These are phyloP conservation scores for Ustilago shanxiensis DNA, from an alignment of 1,284 basidiomycete genomes.

Conservation along the genomic window DNA sequence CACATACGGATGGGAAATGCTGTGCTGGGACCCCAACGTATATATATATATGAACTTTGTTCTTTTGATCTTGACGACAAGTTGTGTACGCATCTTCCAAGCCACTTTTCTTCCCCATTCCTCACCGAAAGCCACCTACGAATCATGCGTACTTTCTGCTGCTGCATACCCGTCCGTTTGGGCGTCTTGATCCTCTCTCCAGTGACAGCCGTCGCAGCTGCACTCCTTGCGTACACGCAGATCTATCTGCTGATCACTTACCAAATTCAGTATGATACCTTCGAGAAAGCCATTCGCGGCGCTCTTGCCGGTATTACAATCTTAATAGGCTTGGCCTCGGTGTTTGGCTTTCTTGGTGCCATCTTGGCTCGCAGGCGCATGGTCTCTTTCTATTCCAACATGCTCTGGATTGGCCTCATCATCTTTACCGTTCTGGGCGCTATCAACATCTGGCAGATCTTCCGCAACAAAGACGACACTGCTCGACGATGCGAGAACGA, in stretches of 20 bases:
- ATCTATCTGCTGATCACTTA: constrained; percentile 31
- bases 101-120: too few relatives aligned
- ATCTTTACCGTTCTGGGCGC: constrained; percentile 25
- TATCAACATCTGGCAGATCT: constrained; percentile 34
- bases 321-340: constrained; percentile 21
- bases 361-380: constrained; percentile 13
- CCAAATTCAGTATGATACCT: constrained; percentile 13
- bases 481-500: constrained; percentile 10
- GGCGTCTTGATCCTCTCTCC: constrained; percentile 33
- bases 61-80: too few relatives aligned
- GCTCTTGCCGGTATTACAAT: constrained; percentile 35
- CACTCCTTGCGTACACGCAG: constrained; percentile 26
- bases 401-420: constrained; percentile 29
- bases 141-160: constrained; percentile 37
- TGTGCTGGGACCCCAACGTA: too few relatives aligned
- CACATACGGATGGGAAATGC: too few relatives aligned
- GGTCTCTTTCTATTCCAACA: constrained; percentile 38
- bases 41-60: too few relatives aligned
- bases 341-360: constrained; percentile 33
- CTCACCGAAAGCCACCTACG: neutral
- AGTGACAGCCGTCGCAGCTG: constrained; percentile 11
- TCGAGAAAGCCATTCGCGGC: constrained; percentile 26
- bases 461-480: constrained; percentile 12
- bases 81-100: too few relatives aligned
- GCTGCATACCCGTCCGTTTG: constrained; percentile 34